Base-by-base conservation (phyloP, 495 filamentous ascomycete genomes). In the Neurospora sp. region DNA sequence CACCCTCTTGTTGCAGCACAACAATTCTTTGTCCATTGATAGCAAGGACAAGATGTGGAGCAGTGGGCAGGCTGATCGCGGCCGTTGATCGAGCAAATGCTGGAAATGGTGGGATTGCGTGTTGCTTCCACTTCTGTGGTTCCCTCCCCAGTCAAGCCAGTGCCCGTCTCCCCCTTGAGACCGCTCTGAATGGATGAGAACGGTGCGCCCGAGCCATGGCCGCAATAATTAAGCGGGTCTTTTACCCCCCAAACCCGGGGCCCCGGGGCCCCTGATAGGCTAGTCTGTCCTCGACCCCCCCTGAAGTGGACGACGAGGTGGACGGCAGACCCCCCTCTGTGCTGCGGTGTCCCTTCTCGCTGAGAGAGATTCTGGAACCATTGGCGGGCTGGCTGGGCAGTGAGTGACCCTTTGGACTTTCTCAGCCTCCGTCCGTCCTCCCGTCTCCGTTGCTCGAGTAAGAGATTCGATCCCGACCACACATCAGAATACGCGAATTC, bases 251-350 rank as follows among this genome's bases (percentile, higher is more conserved):
- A 31, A 35, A 72, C 39, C 71, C 65, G 22, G 39, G 59, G 9
- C 38, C 39, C 71, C 65, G 22, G 39, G 59, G 9, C 38, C 31
- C 65, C 68, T 73, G 68, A 73, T 73, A 70, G 71, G 71, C 31
- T 53, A 44, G 12, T 31, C 59, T 27, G 7, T 44, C 20, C 39
- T 69, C 61, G 53, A 68, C 35, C 27, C 20, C 42, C 71, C 27
- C 27, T 4, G 53, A 65, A 35, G 22, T 37, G 12, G 11, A 31
- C 22, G 12, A 20, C 22, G 48, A 14, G 9, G n/a, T 14, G 12
- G 20, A 59, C 22, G 0, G 20, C 5, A 35, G 53, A 65, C 53
- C 27, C 53, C 53, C 53, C 53, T 4, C 27, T 31, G 27, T 31
- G 27, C 27, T 35, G 53, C 27, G 53, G 53, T 65, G 53, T 65